Base-by-base conservation (phyloP, 2,329 filamentous ascomycete species). In the Hypoxylon rubiginosum region DNA sequence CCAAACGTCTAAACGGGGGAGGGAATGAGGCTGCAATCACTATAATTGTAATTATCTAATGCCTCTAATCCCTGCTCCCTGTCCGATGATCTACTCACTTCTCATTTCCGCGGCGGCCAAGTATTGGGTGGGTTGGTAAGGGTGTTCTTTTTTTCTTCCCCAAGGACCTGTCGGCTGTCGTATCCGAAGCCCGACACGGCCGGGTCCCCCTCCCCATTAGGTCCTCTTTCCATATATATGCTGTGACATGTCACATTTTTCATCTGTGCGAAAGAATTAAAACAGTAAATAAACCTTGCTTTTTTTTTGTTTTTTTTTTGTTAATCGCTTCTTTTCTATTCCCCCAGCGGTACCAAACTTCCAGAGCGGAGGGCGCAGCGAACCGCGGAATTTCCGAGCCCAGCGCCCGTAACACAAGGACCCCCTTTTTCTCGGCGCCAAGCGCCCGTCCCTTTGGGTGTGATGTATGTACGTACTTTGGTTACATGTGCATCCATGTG, bases 11-110 rank as follows among this genome's bases (percentile, higher is more conserved):
- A 13, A 13, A 10, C 13, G 32, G 32, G 8, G 32, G 8, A 36
- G 11, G 10, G 34, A 15, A 36, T 36, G 34, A 36, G 34, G 34
- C 34, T 36, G 34, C 34, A 15, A 15, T 36, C 62, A 57, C 57
- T 66, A 66, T 68, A 67, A 70, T 64, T 36, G 60, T 70, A 71
- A 71, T 67, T 67, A 69, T 69, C 66, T 71, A 68, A 69, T 67
- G 58, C 66, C 61, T 62, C 39, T 66, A 58, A 69, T 64, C 68
- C 68, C 56, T 67, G 66, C 53, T 39, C 68, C 64, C 50, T 57
- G 67, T 69, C 61, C 61, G 69, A 17, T 43, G 66, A 65, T 71
- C 63, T 69, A 63, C 65, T 70, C 59, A 64, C 58, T 70, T 68
- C 61, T 68, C 67, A 70, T 70, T 68, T 70, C 67, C 64, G 67